Base-by-base conservation (phyloP, 2,329 filamentous ascomycete species). In the Fusarium algeriense region DNA sequence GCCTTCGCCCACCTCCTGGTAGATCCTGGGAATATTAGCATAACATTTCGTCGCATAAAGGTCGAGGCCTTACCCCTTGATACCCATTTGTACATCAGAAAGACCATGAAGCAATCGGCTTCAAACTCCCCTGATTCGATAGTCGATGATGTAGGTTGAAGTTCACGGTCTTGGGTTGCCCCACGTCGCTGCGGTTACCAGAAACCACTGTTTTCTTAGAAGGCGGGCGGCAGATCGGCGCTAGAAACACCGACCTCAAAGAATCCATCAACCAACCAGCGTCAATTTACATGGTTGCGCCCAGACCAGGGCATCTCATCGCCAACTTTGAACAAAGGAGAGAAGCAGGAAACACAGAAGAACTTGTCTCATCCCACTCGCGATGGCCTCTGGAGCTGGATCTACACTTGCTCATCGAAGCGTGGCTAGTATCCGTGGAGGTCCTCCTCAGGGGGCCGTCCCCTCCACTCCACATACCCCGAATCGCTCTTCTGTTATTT, bases 1-100 rank as follows among this genome's bases (percentile, higher is more conserved):
- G 59, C 94, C 94, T 12, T 90, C 84, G 43, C 95, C 95, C 74
- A 99, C 93, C 80, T 97, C 93, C 77, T 92, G 92, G 82, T 97
- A 96, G 58, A 99, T 93, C 19, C 95, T 97, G 61, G 26, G 26
- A 52, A 40, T 9, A 58, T 75, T 44, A 75, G 61, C 19, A 23
- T 1, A 11, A 2, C 20, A 5, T 8, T 17, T n/a, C 1, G 10
- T 8, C 17, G 12, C 6, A 6, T 4, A 13, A 2, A 20, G 8
- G 13, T 2, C 5, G 2, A 17, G 3, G 9, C 15, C 26, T 78
- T 79, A 90, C 88, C 89, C 89, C 83, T 89, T 90, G 79, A 91
- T 91, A n/a, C 89, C 89, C 89, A 91, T 91, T 58, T 69, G 58
- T 60, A 70, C 59, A 54, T 46, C 57, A 53, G 57, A 48, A 59